Evolutionary conservation across 805 yeast genomes (phyloP), one percentile per base, ranked within the genome.

Genomic region (Saccharomycopsis fodiens): DNA sequence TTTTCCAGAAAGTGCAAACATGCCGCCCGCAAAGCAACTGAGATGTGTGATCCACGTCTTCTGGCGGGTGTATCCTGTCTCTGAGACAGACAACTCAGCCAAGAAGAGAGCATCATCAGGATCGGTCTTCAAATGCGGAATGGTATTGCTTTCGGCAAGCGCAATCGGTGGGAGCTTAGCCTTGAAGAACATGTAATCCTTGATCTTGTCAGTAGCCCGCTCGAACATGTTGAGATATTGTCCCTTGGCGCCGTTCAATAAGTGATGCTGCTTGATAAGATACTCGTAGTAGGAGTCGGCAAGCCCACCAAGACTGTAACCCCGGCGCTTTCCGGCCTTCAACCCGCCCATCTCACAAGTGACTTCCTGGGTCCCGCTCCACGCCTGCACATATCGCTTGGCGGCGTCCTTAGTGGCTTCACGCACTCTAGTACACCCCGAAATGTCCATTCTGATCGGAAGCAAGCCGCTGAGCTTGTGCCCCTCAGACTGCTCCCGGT

Each of bases 21-120:
- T 73, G 2, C 79, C 76, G 13, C 79, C 81, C 3, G 74, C 61
- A 46, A 70, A 73, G 53, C 83, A 78, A 4, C 72, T 57, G 39
- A 73, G 59, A 50, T 73, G 78, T 23, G 70, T 62, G 66, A 70
- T 39, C 43, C 44, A 39, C 35, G 50, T 49, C 29, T 48, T 31
- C 40, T 37, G 48, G n/a, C n/a, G 48, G 51, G 32, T 44, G 2
- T 46, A 44, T 6, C 52, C 55, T 7, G 51, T 44, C 3, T 51
- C 41, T 3, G 57, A 55, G 2, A 64, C 64, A 1, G 58, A 13
- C 15, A 55, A 55, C 2, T 52, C 55, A 22, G 50, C 39, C 35
- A 48, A 35, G 30, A 53, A 54, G 4, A 49, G 16, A n/a, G 49
- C 32, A 30, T 52, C 57, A 19, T 49, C 50, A 19, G 50, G 47